These are phyloP conservation scores for Eucalyptus guilfoylei DNA, from an alignment of 345 rosid species.

Conservation along the genomic window DNA sequence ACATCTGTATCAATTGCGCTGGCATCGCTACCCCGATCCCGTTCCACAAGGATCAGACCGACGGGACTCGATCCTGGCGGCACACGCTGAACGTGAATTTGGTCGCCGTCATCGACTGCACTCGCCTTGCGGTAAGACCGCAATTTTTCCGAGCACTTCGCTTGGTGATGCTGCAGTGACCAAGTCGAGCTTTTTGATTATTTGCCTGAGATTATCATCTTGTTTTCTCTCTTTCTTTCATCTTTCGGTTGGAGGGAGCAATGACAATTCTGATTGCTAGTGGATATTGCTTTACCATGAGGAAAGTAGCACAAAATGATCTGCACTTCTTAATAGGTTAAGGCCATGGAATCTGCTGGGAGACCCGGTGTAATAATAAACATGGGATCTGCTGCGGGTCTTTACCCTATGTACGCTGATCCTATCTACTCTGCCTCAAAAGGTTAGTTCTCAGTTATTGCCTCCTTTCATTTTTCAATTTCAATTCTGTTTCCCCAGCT, in stretches of 20 bases:
- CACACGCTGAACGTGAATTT: slow-evolving; percentile 58
- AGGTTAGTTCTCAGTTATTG: slow-evolving; percentile 27
- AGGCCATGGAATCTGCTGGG: slow-evolving; percentile 49
- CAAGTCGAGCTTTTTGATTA: not conserved
- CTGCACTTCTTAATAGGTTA: slow-evolving; percentile 40
- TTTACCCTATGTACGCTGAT: slow-evolving; percentile 55
- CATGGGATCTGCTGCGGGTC: slow-evolving; percentile 80
- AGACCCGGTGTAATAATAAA: slow-evolving; percentile 91
- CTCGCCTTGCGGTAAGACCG: slow-evolving; percentile 62
- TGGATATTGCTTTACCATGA: not conserved
- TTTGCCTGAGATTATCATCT: not conserved
- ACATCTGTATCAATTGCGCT: slow-evolving; percentile 74
- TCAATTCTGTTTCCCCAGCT: not conserved
- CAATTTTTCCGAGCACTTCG: not conserved
- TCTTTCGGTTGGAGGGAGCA: not conserved
- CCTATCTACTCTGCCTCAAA: slow-evolving; percentile 73
- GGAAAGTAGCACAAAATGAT: not conserved
- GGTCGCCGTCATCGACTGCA: slow-evolving; percentile 62
- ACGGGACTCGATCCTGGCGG: slow-evolving; percentile 71
- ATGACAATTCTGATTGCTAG: not conserved
- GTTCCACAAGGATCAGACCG: slow-evolving; percentile 50
- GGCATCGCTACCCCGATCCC: slow-evolving; percentile 31
- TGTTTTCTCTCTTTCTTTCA: not conserved
- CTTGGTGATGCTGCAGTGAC: not conserved
- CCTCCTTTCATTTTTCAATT: not conserved